Evolutionary conservation across 169 alveolate species (phyloP), one percentile per base, ranked within the genome.

Genomic region (Sarcocystis neurona): DNA sequence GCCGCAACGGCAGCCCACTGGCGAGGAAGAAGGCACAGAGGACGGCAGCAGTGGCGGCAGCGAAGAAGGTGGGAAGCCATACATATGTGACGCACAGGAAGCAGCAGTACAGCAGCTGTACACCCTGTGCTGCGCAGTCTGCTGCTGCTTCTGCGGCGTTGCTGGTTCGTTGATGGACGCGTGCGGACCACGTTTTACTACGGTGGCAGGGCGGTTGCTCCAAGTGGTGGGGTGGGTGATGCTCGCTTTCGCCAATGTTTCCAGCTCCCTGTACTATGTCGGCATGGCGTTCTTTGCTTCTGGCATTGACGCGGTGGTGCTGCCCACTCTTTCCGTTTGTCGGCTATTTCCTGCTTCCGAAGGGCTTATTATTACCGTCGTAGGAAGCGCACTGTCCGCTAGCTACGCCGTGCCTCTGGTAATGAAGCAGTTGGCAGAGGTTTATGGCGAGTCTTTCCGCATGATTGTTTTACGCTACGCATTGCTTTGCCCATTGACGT

Each of bases 31-130:
- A n/a, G n/a, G n/a, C n/a, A n/a, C n/a, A n/a, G n/a, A n/a, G n/a
- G n/a, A n/a, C n/a, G n/a, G n/a, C n/a, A n/a, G n/a, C n/a, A n/a
- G n/a, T n/a, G n/a, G n/a, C 43, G 77, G 46, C 48, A 53, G 32
- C 72, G 20, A 15, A 27, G 30, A 2, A n/a, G 4, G n/a, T 20
- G 89, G 53, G 15, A 60, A 89, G 53, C 41, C 80, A 8, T 89
- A 85, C 63, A 89, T 88, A 37, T 92, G 94, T 88, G 75, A 87
- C 75, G 93, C 78, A 79, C 94, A 92, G 58, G 94, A 92, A 46
- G 90, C 91, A 60, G 90, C 88, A 30, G 94, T 92, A 34, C 94
- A 92, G 78, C 85, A 89, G 32, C 85, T 92, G 53, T 92, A 92
- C 89, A 90, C 93, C 48, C 85, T 92, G 60, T 87, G 90, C 15